phyloP scores from a whole-genome alignment of 2,329 filamentous ascomycete genomes.

The Arachnomyces sp. region DNA sequence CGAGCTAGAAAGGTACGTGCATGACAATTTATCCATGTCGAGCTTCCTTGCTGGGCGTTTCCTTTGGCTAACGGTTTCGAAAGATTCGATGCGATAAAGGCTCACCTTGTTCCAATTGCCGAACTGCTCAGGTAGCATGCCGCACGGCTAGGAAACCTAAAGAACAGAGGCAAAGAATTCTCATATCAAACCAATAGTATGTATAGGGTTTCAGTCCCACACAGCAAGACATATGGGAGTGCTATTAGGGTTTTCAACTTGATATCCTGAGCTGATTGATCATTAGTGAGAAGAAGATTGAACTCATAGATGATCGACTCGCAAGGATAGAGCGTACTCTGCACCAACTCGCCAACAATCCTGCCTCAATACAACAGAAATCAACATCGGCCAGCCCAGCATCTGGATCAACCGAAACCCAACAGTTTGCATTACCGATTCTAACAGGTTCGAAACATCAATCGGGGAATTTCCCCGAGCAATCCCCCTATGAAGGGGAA shows the following conservation, averaged over 20 bases:
- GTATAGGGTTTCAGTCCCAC: not conserved
- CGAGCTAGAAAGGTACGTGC: conserved; percentile 12
- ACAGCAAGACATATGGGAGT: not conserved
- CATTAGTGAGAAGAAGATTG: conserved; percentile 44
- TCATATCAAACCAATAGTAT: conserved; percentile 17
- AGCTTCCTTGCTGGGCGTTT: not conserved
- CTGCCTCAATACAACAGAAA: conserved; percentile 20
- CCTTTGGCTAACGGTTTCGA: not conserved
- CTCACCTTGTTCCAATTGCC: conserved; percentile 14
- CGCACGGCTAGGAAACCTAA: conserved; percentile 12
- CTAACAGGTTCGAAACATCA: conserved; percentile 4
- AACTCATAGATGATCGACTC: conserved; percentile 44
- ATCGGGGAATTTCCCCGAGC: conserved; percentile 11
- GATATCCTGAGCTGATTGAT: conserved; percentile 4
- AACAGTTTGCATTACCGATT: conserved; percentile 6
- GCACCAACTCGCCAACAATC: conserved; percentile 25
- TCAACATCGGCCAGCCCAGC: conserved; percentile 10
- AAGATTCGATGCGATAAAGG: conserved; percentile 15
- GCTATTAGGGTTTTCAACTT: not conserved
- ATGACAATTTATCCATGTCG: not conserved
- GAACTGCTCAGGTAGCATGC: conserved; percentile 8
- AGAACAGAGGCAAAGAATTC: conserved; percentile 13
- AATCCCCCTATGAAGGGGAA: conserved; percentile 38
- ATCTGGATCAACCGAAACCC: conserved; percentile 2
- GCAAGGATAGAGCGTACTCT: conserved; percentile 40